Base-by-base conservation (phyloP, 2,329 filamentous ascomycete genomes). In the Sporothrix globosa region DNA sequence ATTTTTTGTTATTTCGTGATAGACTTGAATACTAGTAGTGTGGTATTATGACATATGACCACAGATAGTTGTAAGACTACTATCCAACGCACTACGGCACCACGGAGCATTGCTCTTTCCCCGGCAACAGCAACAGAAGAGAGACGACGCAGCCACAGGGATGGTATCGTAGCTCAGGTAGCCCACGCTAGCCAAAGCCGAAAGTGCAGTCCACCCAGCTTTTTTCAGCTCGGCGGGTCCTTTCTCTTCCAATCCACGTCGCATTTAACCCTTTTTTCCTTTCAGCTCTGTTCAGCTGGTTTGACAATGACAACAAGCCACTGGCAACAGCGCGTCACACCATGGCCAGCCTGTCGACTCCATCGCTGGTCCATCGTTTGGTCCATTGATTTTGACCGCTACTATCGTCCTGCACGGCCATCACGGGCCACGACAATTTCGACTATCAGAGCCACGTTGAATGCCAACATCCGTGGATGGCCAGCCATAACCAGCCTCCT, bases 281-380 rank as follows among this genome's bases (percentile, higher is more conserved):
- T 58, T 61, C 56, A 44, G 21, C 58, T 63, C 9, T 63, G 39
- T 46, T 46, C 58, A 63, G 58, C 58, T 61, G 21, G n/a, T 17
- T 39, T n/a, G 21, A 10, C 58, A 27, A 46, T 19, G 39, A n/a
- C 34, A 46, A 44, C 58, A 61, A 44, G n/a, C n/a, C n/a, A n/a
- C n/a, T n/a, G n/a, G 39, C 30, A 30, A 61, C 19, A 61, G 34
- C 56, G 39, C 56, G 56, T 34, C 56, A 61, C 56, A 41, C 11
- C 56, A 61, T n/a, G 39, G 58, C 46, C 46, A 48, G 9, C 58
- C 4, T 34, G 34, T 21, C 30, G 30, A 58, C 52, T 54, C 9
- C 21, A 30, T 54, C 53, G 3, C 9, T 60, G 17, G 34, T 39
- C 30, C 30, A 41, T 39, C 56, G 4, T 13, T 19, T 19, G 48